A percentile compares a stretch with the other conserved stretches of the same genome.
Evolutionary conservation across 805 yeast species (phyloP).

Genomic region (Candida boleticola): DNA sequence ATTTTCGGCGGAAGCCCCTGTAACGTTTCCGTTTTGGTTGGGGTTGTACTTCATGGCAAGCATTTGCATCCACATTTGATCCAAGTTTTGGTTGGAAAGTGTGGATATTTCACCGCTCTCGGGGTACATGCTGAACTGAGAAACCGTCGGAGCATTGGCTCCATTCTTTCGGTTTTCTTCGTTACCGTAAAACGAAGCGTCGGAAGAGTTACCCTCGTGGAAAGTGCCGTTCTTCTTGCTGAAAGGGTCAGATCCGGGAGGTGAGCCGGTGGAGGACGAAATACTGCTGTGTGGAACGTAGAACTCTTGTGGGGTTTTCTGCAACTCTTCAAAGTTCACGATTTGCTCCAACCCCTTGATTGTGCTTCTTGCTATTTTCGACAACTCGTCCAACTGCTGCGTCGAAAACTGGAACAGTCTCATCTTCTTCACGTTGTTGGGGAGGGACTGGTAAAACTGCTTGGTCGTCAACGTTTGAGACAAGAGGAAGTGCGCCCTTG

Average conservation of each 20-base stretch:
- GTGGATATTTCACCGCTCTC: not conserved
- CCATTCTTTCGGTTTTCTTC: not conserved
- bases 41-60: constrained; percentile 18
- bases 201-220: not conserved
- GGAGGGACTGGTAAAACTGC: constrained; percentile 15
- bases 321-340: constrained; percentile 8
- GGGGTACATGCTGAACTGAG: no score
- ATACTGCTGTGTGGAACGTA: not conserved
- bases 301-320: not conserved
- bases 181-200: no score
- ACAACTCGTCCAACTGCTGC: constrained; percentile 11
- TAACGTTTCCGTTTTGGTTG: not conserved
- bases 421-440: constrained; percentile 14
- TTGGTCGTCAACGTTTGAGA: constrained; percentile 29
- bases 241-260: not conserved
- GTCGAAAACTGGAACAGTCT: constrained; percentile 16
- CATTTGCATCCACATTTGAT: constrained; percentile 27
- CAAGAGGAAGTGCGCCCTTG: constrained; percentile 49
- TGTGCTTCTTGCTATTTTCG: constrained; percentile 1
- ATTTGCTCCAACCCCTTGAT: constrained; percentile 4
- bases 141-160: not conserved
- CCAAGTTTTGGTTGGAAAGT: constrained; percentile 16
- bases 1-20: no score
- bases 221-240: not conserved
- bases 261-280: not conserved